Conservation (phyloP, 345 rosid species). For the Capsella bursapastoris region DNA sequence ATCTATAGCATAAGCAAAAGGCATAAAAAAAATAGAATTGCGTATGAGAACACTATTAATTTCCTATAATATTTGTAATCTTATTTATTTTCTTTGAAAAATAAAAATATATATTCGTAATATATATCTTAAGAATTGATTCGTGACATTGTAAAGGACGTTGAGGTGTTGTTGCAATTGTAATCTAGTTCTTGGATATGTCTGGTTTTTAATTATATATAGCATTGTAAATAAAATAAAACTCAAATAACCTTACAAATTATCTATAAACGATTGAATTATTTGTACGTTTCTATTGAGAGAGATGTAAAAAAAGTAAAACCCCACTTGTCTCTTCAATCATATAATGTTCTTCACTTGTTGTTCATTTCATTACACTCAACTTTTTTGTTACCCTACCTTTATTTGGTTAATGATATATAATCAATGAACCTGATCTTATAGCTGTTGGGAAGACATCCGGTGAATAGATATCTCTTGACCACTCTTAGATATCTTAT, state of each 20-base stretch:
- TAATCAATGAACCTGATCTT: not conserved
- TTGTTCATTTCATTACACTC: not conserved
- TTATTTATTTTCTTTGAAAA: not conserved
- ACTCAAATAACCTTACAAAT: conserved; percentile 1
- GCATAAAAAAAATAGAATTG: too few relatives aligned
- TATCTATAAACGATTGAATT: conserved; percentile 8
- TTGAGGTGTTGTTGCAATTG: conserved; percentile 27
- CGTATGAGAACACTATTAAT: too few relatives aligned
- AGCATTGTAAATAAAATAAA: not conserved
- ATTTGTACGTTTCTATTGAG: conserved; percentile 12
- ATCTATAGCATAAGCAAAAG: too few relatives aligned
- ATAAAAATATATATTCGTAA: not conserved
- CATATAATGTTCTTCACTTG: conserved; percentile 33
- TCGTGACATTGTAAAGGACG: conserved; percentile 32
- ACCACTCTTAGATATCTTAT: not conserved
- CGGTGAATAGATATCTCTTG: too few relatives aligned
- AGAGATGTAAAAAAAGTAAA: conserved; percentile 26
- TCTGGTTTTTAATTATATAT: not conserved
- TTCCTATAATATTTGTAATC: not conserved
- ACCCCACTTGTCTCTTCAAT: conserved; percentile 42
- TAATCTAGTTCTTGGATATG: conserved; percentile 21
- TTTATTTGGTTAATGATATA: not conserved
- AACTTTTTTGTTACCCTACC: not conserved
- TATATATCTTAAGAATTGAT: conserved; percentile 10
- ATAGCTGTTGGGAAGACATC: not conserved